phyloP scores from a whole-genome alignment of 2,329 filamentous ascomycete genomes.

The Pseudogymnoascus sp. region DNA sequence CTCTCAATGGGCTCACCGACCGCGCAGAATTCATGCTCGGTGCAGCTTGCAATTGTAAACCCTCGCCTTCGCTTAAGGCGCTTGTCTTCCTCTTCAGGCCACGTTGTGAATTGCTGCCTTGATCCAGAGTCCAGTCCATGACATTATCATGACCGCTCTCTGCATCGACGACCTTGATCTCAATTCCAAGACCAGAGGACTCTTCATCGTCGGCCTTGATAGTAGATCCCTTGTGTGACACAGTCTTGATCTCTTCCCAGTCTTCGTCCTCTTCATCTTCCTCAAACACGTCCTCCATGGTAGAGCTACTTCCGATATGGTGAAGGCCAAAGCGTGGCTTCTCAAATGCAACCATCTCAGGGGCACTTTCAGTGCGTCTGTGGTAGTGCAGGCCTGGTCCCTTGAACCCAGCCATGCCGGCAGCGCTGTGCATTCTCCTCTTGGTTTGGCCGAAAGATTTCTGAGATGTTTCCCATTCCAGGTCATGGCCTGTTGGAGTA shows the following conservation, averaged over 20 bases:
- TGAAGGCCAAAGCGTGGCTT: conserved; percentile 51
- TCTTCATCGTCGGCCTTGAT: conserved; percentile 30
- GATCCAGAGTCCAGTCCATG: conserved; percentile 34
- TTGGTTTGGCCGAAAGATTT: conserved; percentile 44
- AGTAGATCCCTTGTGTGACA: conserved; percentile 27
- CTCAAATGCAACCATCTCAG: conserved; percentile 70
- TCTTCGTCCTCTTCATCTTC: conserved; percentile 64
- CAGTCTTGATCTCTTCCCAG: conserved; percentile 28
- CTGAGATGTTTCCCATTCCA: conserved; percentile 60
- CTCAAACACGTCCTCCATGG: conserved; percentile 82
- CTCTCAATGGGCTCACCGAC: conserved; percentile 42
- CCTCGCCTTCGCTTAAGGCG: conserved; percentile 35
- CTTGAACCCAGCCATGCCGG: conserved; percentile 58
- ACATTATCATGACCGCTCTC: conserved; percentile 29
- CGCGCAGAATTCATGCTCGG: conserved; percentile 43
- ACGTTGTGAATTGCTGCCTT: conserved; percentile 21
- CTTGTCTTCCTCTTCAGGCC: conserved; percentile 38
- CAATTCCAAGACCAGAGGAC: conserved; percentile 30
- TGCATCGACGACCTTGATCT: conserved; percentile 38
- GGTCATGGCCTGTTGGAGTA: conserved; percentile 57
- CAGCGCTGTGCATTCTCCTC: conserved; percentile 68
- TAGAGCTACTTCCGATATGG: conserved; percentile 56
- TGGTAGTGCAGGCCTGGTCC: conserved; percentile 69
- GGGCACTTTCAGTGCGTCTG: conserved; percentile 69
- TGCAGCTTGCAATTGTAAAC: conserved; percentile 23